phyloP scores from a whole-genome alignment of 805 yeast species.

The Wickerhamiella occidentalis region DNA sequence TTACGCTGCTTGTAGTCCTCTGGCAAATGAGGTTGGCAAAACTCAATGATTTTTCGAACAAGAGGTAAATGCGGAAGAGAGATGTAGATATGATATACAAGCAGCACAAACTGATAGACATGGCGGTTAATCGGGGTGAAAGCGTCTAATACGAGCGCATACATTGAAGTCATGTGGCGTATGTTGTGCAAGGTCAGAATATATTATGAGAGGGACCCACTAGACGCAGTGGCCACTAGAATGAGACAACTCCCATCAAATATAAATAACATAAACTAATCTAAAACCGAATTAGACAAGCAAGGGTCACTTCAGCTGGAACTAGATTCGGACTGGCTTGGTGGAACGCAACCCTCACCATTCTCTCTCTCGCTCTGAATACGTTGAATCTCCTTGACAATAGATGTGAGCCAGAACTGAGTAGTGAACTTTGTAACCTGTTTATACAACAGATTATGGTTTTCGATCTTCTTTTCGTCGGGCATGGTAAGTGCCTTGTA shows the following conservation, averaged over 20 bases:
- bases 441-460: slow-evolving; percentile 71
- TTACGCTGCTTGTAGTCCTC: neutral
- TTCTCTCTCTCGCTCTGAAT: slow-evolving; percentile 19
- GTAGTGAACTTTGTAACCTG: slow-evolving; percentile 91
- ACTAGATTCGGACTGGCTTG: no score
- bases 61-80: neutral
- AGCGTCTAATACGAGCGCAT: neutral
- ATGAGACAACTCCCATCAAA: no score
- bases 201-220: no score
- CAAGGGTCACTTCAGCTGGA: no score
- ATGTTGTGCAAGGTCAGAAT: no score
- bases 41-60: neutral
- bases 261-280: no score
- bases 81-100: neutral
- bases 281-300: no score
- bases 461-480: slow-evolving; percentile 62
- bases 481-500: slow-evolving; percentile 78
- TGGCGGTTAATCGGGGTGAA: neutral
- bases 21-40: neutral
- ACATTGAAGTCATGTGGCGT: neutral
- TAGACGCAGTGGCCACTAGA: no score
- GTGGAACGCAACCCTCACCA: neutral
- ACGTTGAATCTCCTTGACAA: slow-evolving; percentile 63
- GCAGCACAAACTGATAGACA: neutral
- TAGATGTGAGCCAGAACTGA: slow-evolving; percentile 93